Evolutionary conservation across 2,329 filamentous ascomycete species (phyloP), one percentile per base, ranked within the genome.

Genomic region (Emergomyces orientalis): DNA sequence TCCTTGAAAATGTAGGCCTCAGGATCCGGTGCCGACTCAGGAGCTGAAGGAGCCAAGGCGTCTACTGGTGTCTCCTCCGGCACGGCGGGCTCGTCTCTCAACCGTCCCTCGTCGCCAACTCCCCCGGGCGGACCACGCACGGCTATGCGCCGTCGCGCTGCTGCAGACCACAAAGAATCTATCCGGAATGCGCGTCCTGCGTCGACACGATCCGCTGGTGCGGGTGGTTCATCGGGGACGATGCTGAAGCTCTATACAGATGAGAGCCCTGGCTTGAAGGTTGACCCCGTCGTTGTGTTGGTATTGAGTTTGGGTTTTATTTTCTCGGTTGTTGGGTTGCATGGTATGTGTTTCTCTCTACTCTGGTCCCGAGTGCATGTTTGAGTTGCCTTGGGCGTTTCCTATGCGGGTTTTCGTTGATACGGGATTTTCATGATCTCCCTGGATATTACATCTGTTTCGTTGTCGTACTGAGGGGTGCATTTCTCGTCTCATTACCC

Each of bases 221-320:
- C 94, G 22, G 94, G 94, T 69, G 94, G 94, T 68, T 97, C 91
- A 76, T 96, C 89, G 78, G 96, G 91, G 81, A 99, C 94, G 61
- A 99, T 99, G 94, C 83, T 99, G 81, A 93, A 92, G 79, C 88
- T 99, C 54, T 99, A 99, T 86, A 99, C 94, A 63, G 94, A 99
- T 75, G 94, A 99, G 82, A 96, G 90, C 68, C 94, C 94, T 64
- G 94, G 94, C 66, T 82, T 99, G 72, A 96, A 97, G 82, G 94
- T 99, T 68, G 94, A 99, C 77, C 94, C 94, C 27, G 94, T 99
- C 64, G 92, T 99, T 68, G 93, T 99, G 67, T 84, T 99, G 73
- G 94, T 97, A 69, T 84, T 99, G 71, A 96, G 91, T 73, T 86
- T 99, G 71, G 94, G 96, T 66, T 99, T 99, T 79, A 99, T 99